A percentile compares a stretch with the other conserved stretches of the same genome.
Evolutionary conservation across 2,329 filamentous ascomycete genomes (phyloP).

Genomic region (Cadophora gregata): DNA sequence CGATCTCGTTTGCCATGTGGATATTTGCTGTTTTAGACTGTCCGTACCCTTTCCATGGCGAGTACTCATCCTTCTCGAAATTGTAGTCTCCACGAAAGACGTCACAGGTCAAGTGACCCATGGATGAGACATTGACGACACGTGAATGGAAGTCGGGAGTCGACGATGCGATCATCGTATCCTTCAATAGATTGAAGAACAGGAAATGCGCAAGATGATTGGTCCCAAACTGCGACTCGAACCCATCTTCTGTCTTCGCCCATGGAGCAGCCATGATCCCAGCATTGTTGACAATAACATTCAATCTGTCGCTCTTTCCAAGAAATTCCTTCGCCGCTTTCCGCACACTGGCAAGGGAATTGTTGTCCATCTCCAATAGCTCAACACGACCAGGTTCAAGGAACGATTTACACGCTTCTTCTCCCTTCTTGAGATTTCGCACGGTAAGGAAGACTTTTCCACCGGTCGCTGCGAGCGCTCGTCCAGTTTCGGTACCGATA

Average conservation of each 20-base stretch:
- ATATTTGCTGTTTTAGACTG: slow-evolving; percentile 55
- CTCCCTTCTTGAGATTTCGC: slow-evolving; percentile 45
- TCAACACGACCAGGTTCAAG: slow-evolving; percentile 46
- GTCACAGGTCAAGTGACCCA: slow-evolving; percentile 50
- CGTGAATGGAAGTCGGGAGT: slow-evolving; percentile 52
- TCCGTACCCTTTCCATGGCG: slow-evolving; percentile 48
- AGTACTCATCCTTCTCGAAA: slow-evolving; percentile 46
- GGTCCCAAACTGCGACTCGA: slow-evolving; percentile 57
- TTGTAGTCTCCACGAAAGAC: slow-evolving; percentile 27
- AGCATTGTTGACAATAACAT: slow-evolving; percentile 42
- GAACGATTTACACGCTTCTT: slow-evolving; percentile 44
- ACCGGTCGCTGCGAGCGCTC: slow-evolving; percentile 46
- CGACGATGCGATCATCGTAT: slow-evolving; percentile 48
- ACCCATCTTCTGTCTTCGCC: slow-evolving; percentile 51
- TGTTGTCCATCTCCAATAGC: slow-evolving; percentile 45
- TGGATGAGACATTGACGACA: slow-evolving; percentile 53
- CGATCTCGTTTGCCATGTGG: slow-evolving; percentile 54
- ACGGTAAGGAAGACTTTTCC: slow-evolving; percentile 47
- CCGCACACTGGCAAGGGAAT: slow-evolving; percentile 45
- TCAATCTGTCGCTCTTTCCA: slow-evolving; percentile 40
- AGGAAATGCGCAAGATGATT: slow-evolving; percentile 62
- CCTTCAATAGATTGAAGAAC: slow-evolving; percentile 56
- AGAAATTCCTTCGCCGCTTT: slow-evolving; percentile 42
- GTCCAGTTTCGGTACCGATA: slow-evolving; percentile 48
- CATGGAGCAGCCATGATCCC: slow-evolving; percentile 36